These are phyloP conservation scores for Tetrapyrgos nigripes DNA, from an alignment of 1,284 basidiomycete species.

Conservation along the genomic window DNA sequence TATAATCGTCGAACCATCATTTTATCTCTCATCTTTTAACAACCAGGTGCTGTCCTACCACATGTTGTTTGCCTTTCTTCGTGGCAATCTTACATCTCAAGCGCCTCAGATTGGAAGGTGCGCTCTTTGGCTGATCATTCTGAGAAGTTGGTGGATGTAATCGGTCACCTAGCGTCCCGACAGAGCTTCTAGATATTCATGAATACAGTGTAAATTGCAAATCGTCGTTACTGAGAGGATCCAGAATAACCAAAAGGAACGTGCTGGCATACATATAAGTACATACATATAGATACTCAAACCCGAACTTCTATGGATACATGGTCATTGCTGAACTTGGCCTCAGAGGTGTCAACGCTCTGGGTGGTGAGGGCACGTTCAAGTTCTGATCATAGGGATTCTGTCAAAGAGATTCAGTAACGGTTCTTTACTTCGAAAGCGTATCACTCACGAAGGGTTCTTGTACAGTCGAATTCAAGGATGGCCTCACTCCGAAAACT, in stretches of 20 bases:
- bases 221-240: no score
- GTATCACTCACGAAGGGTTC: not conserved
- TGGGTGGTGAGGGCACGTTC: not conserved
- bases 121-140: slow-evolving; percentile 71
- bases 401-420: not conserved
- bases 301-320: no score
- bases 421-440: not conserved
- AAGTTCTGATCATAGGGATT: not conserved
- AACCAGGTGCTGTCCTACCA: slow-evolving; percentile 63
- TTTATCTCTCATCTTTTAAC: slow-evolving; percentile 65
- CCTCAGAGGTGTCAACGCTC: not conserved
- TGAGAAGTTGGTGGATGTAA: slow-evolving; percentile 46
- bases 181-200: slow-evolving; percentile 38
- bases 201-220: no score
- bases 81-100: slow-evolving; percentile 57
- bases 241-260: no score
- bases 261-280: no score
- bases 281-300: no score
- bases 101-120: slow-evolving; percentile 60
- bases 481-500: not conserved
- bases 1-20: not conserved
- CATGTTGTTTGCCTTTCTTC: slow-evolving; percentile 54
- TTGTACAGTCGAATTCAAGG: not conserved
- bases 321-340: not conserved
- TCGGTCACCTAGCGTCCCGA: slow-evolving; percentile 73